Percentiles rank a stretch among this genome's conserved stretches.
phyloP scores from a whole-genome alignment of 345 rosid species.

The Salix viminalis region DNA sequence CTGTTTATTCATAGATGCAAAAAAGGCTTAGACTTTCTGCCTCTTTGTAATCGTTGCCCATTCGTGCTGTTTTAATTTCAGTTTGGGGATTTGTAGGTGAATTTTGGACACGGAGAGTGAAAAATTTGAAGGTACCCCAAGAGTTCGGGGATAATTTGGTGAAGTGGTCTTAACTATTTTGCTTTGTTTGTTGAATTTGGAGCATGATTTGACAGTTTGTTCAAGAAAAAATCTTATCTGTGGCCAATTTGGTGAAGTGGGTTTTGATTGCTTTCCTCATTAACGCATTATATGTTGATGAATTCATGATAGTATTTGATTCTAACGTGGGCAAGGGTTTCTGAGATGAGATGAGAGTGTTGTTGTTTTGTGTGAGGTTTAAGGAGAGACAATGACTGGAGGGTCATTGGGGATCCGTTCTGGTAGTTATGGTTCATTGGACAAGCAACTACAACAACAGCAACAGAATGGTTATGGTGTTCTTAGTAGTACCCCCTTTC shows the following conservation, averaged over 20 bases:
- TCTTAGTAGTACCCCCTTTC: conserved; percentile 7
- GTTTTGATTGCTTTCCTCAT: not conserved
- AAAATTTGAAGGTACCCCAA: conserved; percentile 2
- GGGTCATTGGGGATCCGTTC: conserved; percentile 27
- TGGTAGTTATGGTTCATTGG: conserved; percentile 28
- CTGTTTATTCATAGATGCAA: conserved; percentile 1
- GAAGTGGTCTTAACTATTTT: conserved; percentile 8
- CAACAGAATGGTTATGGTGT: conserved; percentile 22
- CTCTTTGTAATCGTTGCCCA: not conserved
- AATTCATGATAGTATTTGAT: not conserved
- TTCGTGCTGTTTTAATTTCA: not conserved
- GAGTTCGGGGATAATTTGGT: conserved; percentile 15
- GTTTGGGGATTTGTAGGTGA: not conserved
- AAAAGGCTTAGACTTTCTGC: not conserved
- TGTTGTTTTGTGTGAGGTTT: conserved; percentile 10
- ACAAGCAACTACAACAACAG: conserved; percentile 14
- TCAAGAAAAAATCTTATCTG: not conserved
- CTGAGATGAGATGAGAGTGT: conserved; percentile 24
- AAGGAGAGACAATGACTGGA: conserved; percentile 23
- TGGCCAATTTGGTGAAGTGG: conserved; percentile 11
- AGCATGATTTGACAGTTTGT: not conserved
- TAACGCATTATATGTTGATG: not conserved
- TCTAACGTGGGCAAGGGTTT: not conserved
- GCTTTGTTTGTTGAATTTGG: not conserved
- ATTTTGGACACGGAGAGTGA: conserved; percentile 10